These are phyloP conservation scores for Cyclotella kingstonii DNA, from an alignment of 108 stramenopile species.

Conservation along the genomic window DNA sequence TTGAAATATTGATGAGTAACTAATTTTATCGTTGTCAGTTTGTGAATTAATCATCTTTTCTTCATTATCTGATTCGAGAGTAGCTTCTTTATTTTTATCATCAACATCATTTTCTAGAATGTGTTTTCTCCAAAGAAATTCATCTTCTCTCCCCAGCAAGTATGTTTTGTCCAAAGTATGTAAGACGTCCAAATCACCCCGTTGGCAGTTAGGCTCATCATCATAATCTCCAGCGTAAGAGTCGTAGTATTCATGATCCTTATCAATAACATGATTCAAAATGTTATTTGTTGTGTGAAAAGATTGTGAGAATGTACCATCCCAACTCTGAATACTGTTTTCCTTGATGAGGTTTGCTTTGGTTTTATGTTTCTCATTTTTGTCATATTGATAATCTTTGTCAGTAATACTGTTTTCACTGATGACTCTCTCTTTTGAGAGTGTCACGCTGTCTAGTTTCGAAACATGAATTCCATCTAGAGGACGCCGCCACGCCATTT, in stretches of 20 bases:
- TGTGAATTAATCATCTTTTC: slow-evolving; percentile 10
- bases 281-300: too few relatives aligned
- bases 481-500: slow-evolving; percentile 18
- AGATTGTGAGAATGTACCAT: too few relatives aligned
- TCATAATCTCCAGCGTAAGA: slow-evolving; percentile 34
- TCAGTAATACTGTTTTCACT: slow-evolving; percentile 50
- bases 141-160: not conserved
- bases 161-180: not conserved
- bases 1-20: slow-evolving; percentile 41
- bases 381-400: too few relatives aligned
- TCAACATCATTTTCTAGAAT: slow-evolving; percentile 7
- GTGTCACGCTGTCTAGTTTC: slow-evolving; percentile 55
- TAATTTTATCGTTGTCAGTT: slow-evolving; percentile 8
- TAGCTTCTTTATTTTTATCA: slow-evolving; percentile 5
- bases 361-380: slow-evolving; percentile 3
- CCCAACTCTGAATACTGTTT: slow-evolving; percentile 8
- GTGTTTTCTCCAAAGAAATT: too few relatives aligned
- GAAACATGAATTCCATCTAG: slow-evolving; percentile 51
- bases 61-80: not conserved
- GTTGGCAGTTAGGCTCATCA: slow-evolving; percentile 15
- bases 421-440: slow-evolving; percentile 50
- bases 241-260: slow-evolving; percentile 19
- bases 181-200: slow-evolving; percentile 2
- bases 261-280: too few relatives aligned
- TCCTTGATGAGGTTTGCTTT: not conserved